Percentiles rank a stretch among this genome's conserved stretches.
Conservation (phyloP, 305 asterid species). For the Solanum aculeatissimum region DNA sequence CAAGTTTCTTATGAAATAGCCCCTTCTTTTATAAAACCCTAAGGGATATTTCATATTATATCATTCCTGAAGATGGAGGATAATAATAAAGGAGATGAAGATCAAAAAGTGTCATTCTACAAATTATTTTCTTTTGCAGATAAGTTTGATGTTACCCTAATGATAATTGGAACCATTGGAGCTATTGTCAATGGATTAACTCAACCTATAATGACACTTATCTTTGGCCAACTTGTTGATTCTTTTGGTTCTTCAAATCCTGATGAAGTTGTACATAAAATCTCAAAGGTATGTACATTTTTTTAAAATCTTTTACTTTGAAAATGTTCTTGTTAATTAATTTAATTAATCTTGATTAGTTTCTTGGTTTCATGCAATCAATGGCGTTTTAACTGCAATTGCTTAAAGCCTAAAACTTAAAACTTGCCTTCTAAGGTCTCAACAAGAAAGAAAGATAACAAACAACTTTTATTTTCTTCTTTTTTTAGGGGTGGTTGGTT, state of each 20-base stretch:
- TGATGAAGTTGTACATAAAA: slow-evolving; percentile 27
- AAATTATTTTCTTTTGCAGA: slow-evolving; percentile 49
- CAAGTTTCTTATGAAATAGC: not conserved
- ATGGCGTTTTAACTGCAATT: not conserved
- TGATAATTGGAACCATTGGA: slow-evolving; percentile 29
- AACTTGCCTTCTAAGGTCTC: not conserved
- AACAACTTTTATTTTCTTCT: not conserved
- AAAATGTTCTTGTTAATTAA: not conserved
- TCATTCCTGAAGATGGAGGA: not conserved
- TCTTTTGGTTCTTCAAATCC: slow-evolving; percentile 24
- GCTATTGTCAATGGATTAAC: slow-evolving; percentile 42
- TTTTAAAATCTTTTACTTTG: not conserved
- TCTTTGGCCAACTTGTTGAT: slow-evolving; percentile 47
- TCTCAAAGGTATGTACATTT: slow-evolving; percentile 27
- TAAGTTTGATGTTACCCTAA: slow-evolving; percentile 22
- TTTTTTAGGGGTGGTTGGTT: not conserved
- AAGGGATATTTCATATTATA: not conserved
- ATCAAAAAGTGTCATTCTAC: slow-evolving; percentile 26
- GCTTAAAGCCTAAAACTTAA: not conserved
- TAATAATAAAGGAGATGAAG: not conserved
- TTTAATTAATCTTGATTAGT: not conserved
- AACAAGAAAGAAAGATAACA: not conserved
- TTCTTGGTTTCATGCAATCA: not conserved
- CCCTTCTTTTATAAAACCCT: not conserved
- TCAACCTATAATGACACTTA: slow-evolving; percentile 53